Conservation (phyloP, 2,329 filamentous ascomycete genomes). For the Talaromyces albobiverticillius region DNA sequence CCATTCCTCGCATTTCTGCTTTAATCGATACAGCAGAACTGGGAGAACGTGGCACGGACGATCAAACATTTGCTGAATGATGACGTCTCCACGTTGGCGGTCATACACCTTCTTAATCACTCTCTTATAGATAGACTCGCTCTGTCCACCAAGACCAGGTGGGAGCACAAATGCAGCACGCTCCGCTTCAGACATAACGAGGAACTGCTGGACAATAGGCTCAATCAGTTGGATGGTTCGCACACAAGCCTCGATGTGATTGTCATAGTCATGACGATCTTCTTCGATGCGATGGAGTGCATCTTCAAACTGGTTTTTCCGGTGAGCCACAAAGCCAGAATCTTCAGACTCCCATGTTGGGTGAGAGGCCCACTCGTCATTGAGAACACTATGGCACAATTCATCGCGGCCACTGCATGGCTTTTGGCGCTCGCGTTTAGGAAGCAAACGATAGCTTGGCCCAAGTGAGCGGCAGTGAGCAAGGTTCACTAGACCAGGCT, state of each 20-base stretch:
- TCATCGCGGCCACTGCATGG: constrained; percentile 92
- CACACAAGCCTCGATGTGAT: constrained; percentile 91
- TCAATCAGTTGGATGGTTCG: constrained; percentile 96
- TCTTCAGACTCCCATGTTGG: constrained; percentile 99
- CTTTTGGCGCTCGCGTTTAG: constrained; percentile 85
- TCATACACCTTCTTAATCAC: constrained; percentile 98
- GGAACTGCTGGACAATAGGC: constrained; percentile 86
- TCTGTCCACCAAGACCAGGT: constrained; percentile 81
- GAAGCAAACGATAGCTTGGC: constrained; percentile 89
- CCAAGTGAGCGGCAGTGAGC: constrained; percentile 95
- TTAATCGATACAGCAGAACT: constrained; percentile 80
- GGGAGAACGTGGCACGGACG: constrained; percentile 85
- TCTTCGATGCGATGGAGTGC: constrained; percentile 94
- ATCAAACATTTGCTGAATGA: constrained; percentile 81
- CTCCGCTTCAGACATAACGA: constrained; percentile 72
- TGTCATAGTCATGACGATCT: constrained; percentile 97
- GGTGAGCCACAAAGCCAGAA: constrained; percentile 93
- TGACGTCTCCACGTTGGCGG: constrained; percentile 73
- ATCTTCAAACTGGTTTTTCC: constrained; percentile 95
- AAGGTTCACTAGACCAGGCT: constrained; percentile 76
- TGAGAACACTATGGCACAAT: constrained; percentile 87
- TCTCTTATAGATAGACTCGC: constrained; percentile 93
- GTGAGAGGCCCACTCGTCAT: constrained; percentile 98
- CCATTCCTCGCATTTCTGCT: constrained; percentile 97
- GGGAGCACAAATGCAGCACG: constrained; percentile 74